Evolutionary conservation across 1,139 yeast genomes (phyloP).

Genomic region (Sugiyamaella xylanicola): DNA sequence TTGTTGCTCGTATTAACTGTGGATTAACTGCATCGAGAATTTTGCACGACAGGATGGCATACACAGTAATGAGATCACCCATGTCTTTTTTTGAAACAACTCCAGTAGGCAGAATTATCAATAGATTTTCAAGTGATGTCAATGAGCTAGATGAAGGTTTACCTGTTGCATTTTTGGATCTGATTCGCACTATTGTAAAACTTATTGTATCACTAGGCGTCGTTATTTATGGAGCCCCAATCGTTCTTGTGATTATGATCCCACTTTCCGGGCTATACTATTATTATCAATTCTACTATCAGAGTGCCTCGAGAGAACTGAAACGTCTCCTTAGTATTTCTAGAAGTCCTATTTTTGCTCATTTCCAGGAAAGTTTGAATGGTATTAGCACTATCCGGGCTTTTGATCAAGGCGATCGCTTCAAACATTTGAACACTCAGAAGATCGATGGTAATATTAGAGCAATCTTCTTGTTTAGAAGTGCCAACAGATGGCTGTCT

Average conservation of each 20-base stretch:
- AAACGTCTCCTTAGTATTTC: conserved; percentile 78
- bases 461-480: conserved; percentile 51
- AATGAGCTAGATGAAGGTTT: conserved; percentile 66
- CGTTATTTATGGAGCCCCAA: conserved; percentile 71
- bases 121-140: conserved; percentile 74
- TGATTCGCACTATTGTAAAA: conserved; percentile 55
- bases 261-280: conserved; percentile 61
- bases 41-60: conserved; percentile 80
- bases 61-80: conserved; percentile 74
- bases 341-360: conserved; percentile 76
- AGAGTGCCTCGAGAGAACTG: conserved; percentile 74
- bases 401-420: conserved; percentile 53
- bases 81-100: conserved; percentile 68
- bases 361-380: conserved; percentile 72
- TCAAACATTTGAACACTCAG: conserved; percentile 55
- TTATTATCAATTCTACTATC: conserved; percentile 83
- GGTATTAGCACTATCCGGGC: conserved; percentile 76
- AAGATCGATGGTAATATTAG: conserved; percentile 66
- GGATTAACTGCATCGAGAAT: conserved; percentile 78
- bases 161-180: conserved; percentile 44
- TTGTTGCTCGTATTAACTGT: conserved; percentile 75
- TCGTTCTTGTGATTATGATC: conserved; percentile 53
- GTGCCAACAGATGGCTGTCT: conserved; percentile 66
- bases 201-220: conserved; percentile 66
- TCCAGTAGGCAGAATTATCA: conserved; percentile 69